These are phyloP conservation scores for Hippophae gyantsensis DNA, from an alignment of 306 rosid species.

Conservation along the genomic window DNA sequence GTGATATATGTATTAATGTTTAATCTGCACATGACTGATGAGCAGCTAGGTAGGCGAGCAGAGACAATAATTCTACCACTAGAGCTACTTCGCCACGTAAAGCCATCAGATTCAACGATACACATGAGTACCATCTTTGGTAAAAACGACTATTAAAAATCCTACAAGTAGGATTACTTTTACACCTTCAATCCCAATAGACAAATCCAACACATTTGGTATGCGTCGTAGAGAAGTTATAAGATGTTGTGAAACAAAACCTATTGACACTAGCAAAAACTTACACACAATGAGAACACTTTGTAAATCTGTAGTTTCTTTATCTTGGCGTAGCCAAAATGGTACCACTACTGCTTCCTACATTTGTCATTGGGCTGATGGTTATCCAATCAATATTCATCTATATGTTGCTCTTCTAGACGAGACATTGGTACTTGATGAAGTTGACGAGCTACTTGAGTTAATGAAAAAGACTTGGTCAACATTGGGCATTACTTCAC, in stretches of 20 bases:
- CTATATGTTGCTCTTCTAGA: constrained; percentile 71
- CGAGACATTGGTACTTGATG: constrained; percentile 80
- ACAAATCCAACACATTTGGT: constrained; percentile 51
- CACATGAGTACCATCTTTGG: constrained; percentile 76
- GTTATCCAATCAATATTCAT: constrained; percentile 70
- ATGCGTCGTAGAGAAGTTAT: constrained; percentile 62
- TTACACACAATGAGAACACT: constrained; percentile 85
- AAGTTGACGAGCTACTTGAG: constrained; percentile 86
- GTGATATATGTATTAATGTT: too few relatives aligned
- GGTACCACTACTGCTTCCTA: constrained; percentile 49
- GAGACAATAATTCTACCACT: constrained; percentile 92
- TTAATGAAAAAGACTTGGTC: constrained; percentile 87
- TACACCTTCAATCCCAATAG: constrained; percentile 52
- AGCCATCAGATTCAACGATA: constrained; percentile 76
- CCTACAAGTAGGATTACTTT: constrained; percentile 64
- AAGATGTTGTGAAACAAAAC: constrained; percentile 21
- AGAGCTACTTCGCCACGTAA: constrained; percentile 75
- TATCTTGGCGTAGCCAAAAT: constrained; percentile 74
- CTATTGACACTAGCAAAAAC: constrained; percentile 66
- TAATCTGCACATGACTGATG: neutral
- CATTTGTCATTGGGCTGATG: constrained; percentile 92
- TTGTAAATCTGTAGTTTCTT: constrained; percentile 72
- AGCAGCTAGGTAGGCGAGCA: constrained; percentile 72
- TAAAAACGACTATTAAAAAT: constrained; percentile 74
- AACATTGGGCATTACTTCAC: constrained; percentile 64